These are phyloP conservation scores for Pleurotus giganteus DNA, from an alignment of 768 basidiomycete genomes.

Conservation along the genomic window DNA sequence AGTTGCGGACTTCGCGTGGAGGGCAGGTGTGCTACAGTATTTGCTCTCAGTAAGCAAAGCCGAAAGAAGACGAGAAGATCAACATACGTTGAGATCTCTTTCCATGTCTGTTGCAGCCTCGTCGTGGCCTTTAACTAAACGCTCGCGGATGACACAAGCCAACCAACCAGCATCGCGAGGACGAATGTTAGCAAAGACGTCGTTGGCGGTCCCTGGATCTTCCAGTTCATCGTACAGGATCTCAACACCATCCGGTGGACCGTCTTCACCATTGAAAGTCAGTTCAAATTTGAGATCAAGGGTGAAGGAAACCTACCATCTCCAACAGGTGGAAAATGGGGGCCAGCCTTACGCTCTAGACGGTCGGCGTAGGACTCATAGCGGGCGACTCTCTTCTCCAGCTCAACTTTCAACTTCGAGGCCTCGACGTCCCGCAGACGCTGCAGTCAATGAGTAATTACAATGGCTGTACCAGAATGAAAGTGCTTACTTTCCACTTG, in stretches of 20 bases:
- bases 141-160: conserved; percentile 48
- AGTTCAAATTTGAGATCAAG: conserved; percentile 3
- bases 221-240: conserved; percentile 65
- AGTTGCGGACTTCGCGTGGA: conserved; percentile 69
- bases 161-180: conserved; percentile 61
- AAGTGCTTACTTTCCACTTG: conserved; percentile 62
- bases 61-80: not conserved
- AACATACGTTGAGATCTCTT: conserved; percentile 65
- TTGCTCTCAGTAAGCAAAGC: not conserved
- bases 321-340: conserved; percentile 35
- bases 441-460: conserved; percentile 31
- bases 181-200: conserved; percentile 39
- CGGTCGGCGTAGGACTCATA: conserved; percentile 65
- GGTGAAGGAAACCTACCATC: conserved; percentile 33
- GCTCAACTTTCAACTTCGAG: conserved; percentile 51
- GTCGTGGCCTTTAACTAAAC: conserved; percentile 47
- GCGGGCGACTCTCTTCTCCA: conserved; percentile 51
- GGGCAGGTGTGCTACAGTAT: conserved; percentile 56
- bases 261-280: conserved; percentile 23
- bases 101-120: conserved; percentile 60
- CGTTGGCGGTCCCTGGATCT: conserved; percentile 44
- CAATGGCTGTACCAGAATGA: not conserved
- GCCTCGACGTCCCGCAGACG: conserved; percentile 56
- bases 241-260: conserved; percentile 48
- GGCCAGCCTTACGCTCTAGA: conserved; percentile 55